Evolutionary conservation across 352 stramenopile species (phyloP), one percentile per base, ranked within the genome.

Genomic region (Stramenopiles sp.): DNA sequence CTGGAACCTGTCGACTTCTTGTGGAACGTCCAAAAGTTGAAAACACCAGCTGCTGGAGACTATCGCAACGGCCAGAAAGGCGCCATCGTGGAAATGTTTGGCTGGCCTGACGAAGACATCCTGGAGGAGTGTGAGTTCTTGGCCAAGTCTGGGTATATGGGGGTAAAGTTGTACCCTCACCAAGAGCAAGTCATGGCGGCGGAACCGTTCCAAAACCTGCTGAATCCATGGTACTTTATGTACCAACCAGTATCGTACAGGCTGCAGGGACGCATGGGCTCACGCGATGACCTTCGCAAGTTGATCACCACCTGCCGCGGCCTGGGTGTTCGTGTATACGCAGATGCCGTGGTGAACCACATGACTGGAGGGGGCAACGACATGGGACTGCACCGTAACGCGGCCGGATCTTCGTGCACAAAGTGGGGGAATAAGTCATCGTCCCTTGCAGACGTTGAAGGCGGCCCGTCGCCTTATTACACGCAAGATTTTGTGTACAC

Each of bases 181-280:
- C 84, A 89, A 63, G 84, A 89, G 69, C 78, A 81, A 0, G 73
- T 88, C 4, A 35, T 87, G 69, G 81, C 83, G 6, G 69, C 33
- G 18, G 74, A 76, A 0, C 69, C 74, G 30, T 76, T 76, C 36
- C 32, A 18, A 18, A 81, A 87, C 69, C 81, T 81, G 30, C 69
- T 77, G 34, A 89, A 87, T 68, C 84, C 84, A 12, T 89, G 84
- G 84, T 89, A 87, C 74, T 83, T 85, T 35, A 48, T 74, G 37
- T 87, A 87, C 73, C 83, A 87, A 32, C 82, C 84, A 1, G 84
- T 88, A 73, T 87, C 81, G 71, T 89, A 86, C 49, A 82, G 83
- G 0, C 76, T 89, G 33, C 76, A 85, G 75, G 86, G 82, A 1
- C 81, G 84, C 18, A 80, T 89, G 30, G 84, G 84, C 1, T 76